Evolutionary conservation across 441 rosid genomes (phyloP), one percentile per base, ranked within the genome.

Genomic region (Aleurites moluccanus): DNA sequence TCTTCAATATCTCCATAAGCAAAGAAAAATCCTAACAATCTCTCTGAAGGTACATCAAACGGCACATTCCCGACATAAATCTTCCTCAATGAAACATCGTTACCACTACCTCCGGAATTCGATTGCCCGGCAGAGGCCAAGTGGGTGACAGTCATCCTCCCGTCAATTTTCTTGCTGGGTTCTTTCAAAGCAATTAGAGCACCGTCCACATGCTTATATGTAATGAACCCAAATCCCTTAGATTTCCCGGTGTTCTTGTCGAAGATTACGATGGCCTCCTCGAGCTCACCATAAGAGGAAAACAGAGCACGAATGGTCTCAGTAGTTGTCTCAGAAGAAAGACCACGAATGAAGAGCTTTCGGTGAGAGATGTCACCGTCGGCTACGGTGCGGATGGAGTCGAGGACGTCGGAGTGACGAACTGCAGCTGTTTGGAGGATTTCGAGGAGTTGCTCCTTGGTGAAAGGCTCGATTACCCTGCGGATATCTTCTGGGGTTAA

Each of bases 101-200:
- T 14, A 23, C 56, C 30, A 14, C 50, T 88, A 1, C 86, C 77
- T 2, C 85, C 80, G 2, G 92, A 73, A 75, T 84, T 88, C 20
- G 91, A 75, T 73, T 86, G 85, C 53, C 99, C 97, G 1, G 95
- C 92, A 5, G 97, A 87, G 0, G 99, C 99, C 3, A 92, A 85
- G 81, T 95, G 97, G 8, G 96, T 90, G 0, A 93, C 97, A 10
- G 99, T 88, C 61, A 92, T 91, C 21, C 98, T 84, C 5, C 97
- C 94, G 61, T 91, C 99, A 20, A 95, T 93, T 82, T 90, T 91
- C 91, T 95, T 91, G 64, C 96, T 91, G 0, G 99, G 99, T 74
- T 95, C 98, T 71, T 90, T 87, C 16, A 95, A 72, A 11, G 97
- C 96, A 33, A 90, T 82, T 15, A 90, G 50, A 28, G 99, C 96